phyloP scores from a whole-genome alignment of 2,329 filamentous ascomycete genomes.

The Penicillium oxalicum region DNA sequence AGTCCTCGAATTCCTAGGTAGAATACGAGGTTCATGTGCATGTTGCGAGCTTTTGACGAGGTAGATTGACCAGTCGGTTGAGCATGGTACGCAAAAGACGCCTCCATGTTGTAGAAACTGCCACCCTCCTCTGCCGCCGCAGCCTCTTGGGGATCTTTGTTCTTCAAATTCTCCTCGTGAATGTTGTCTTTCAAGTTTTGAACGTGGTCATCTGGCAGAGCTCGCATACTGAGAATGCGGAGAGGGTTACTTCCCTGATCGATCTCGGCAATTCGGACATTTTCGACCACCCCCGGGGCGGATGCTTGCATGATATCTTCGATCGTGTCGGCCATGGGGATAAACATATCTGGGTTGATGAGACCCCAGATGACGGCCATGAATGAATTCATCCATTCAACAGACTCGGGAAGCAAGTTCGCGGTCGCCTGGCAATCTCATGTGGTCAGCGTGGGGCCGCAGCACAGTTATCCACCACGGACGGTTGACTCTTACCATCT shows the following conservation, averaged over 20 bases:
- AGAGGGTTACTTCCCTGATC: slow-evolving; percentile 88
- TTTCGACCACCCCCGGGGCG: slow-evolving; percentile 83
- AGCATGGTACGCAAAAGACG: slow-evolving; percentile 85
- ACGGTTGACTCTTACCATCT: slow-evolving; percentile 50
- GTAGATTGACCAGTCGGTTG: slow-evolving; percentile 64
- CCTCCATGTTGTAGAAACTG: slow-evolving; percentile 87
- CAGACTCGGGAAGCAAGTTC: slow-evolving; percentile 86
- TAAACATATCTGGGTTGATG: slow-evolving; percentile 92
- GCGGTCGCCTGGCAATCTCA: slow-evolving; percentile 56
- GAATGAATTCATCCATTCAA: slow-evolving; percentile 93
- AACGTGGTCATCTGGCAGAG: slow-evolving; percentile 76
- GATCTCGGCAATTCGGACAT: slow-evolving; percentile 91
- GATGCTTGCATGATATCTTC: slow-evolving; percentile 97
- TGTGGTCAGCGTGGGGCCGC: neutral
- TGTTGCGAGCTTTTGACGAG: slow-evolving; percentile 80
- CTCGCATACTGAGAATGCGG: slow-evolving; percentile 77
- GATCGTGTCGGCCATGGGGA: slow-evolving; percentile 82
- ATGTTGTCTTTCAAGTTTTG: slow-evolving; percentile 75
- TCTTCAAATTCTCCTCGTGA: slow-evolving; percentile 69
- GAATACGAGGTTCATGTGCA: slow-evolving; percentile 95
- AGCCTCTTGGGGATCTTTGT: slow-evolving; percentile 77
- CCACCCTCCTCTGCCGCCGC: slow-evolving; percentile 86
- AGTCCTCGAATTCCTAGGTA: slow-evolving; percentile 85
- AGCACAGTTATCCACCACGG: too few relatives aligned
- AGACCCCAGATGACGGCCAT: slow-evolving; percentile 81